Evolutionary conservation across 805 yeast genomes (phyloP), one percentile per base, ranked within the genome.

Genomic region (Ogataea parapolymorpha): DNA sequence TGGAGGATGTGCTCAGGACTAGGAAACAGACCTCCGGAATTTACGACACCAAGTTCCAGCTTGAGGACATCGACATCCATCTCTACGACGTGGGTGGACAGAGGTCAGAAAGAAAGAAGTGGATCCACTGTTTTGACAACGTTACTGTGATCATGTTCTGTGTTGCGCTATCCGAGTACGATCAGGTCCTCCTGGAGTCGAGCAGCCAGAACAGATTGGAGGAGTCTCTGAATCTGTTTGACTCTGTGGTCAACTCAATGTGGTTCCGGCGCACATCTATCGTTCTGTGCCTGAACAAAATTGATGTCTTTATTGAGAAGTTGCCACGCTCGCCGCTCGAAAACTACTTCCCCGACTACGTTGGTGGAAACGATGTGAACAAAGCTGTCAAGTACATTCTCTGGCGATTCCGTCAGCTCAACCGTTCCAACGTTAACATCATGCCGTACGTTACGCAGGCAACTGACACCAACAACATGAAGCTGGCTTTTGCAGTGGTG

Each of bases 121-220:
- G 99, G 99, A 89, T 93, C 47, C 95, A 93, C 64, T 87, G 96
- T 58, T 93, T 93, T 55, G 96, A 89, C 62, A 88, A 89, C 53
- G 96, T 90, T 25, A 85, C 96, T 0, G 71, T 85, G 34, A 83
- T 90, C 37, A 86, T 90, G 45, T 90, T 89, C 59, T 89, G 96
- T 62, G 96, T 89, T 16, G 89, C 97, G 0, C 65, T 90, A 39
- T 81, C 91, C 2, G 97, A 90, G 59, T 90, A 90, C 58, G 96
- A 90, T 61, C 96, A 89, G 64, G 82, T 78, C 3, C 65, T 90
- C 44, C 63, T 86, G 44, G 97, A 87, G 62, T 89, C 85, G 46
- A 72, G 77, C 27, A 68, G 72, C n/a, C 85, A 79, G 51, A 87
- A 85, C 59, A 71, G 95, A 54, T 70, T 87, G 56, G 86, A 84